Conservation (phyloP, 768 basidiomycete genomes). For the Leccinum arenicola region DNA sequence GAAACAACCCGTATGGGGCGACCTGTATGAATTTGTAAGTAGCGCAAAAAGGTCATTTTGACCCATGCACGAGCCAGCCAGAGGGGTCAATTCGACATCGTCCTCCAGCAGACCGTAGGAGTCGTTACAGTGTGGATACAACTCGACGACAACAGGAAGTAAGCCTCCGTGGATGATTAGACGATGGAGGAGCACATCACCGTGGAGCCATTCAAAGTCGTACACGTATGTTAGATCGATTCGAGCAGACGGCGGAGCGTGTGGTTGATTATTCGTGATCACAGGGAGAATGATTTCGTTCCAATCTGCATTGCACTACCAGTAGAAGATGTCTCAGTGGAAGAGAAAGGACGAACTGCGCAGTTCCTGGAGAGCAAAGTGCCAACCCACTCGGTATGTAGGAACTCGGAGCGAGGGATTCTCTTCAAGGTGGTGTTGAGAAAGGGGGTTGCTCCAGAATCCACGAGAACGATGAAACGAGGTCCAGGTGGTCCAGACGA, state of each 20-base stretch:
- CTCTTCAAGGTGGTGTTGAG: slow-evolving; percentile 37
- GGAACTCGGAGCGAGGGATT: slow-evolving; percentile 49
- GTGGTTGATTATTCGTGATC: slow-evolving; percentile 75
- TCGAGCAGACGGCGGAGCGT: slow-evolving; percentile 56
- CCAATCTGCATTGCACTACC: slow-evolving; percentile 55
- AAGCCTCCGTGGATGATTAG: too few species aligned
- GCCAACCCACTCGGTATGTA: slow-evolving; percentile 59
- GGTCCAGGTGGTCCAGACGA: slow-evolving; percentile 30
- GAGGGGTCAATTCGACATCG: slow-evolving; percentile 79
- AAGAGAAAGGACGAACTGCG: slow-evolving; percentile 18
- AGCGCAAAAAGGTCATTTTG: slow-evolving; percentile 76
- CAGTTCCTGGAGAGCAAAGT: slow-evolving; percentile 52
- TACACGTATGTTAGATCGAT: slow-evolving; percentile 49
- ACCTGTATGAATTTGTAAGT: slow-evolving; percentile 32
- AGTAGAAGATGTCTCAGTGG: slow-evolving; percentile 1
- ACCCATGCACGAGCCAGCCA: slow-evolving; percentile 76
- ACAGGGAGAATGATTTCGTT: slow-evolving; percentile 67
- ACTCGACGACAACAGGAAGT: too few species aligned
- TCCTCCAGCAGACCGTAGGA: slow-evolving; percentile 81
- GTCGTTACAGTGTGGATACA: too few species aligned
- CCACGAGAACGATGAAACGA: slow-evolving; percentile 21
- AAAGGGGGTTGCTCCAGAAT: slow-evolving; percentile 21
- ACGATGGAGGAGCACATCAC: too few species aligned
- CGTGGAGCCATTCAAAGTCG: too few species aligned
- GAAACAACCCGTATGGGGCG: neutral